These are phyloP conservation scores for Rutstroemia sp. DNA, from an alignment of 2,329 filamentous ascomycete genomes.

Conservation along the genomic window DNA sequence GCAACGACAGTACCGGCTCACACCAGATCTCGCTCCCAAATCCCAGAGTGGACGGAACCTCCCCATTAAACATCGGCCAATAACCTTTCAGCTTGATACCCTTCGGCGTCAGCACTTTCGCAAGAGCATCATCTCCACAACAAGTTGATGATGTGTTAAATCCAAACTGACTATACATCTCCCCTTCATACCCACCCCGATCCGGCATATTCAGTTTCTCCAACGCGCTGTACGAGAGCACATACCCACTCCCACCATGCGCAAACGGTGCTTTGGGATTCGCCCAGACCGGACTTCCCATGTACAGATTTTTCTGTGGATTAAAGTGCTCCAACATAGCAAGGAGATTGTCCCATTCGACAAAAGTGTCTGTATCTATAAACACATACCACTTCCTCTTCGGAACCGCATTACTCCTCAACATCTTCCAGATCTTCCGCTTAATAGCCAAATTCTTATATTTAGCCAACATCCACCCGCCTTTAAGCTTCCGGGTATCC, in stretches of 20 bases:
- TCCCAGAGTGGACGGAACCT: constrained; percentile 7
- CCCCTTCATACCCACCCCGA: background rate
- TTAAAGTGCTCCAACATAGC: constrained; percentile 10
- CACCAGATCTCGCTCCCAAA: constrained; percentile 14
- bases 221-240: constrained; percentile 13
- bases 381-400: constrained; percentile 13
- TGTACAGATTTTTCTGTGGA: background rate
- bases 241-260: constrained; percentile 13
- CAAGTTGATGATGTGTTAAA: background rate
- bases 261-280: constrained; percentile 7
- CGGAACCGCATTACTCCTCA: background rate
- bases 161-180: background rate
- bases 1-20: constrained; percentile 14
- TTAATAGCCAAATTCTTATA: constrained; percentile 16
- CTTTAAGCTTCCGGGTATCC: constrained; percentile 10
- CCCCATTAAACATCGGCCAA: constrained; percentile 16
- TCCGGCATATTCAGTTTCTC: constrained; percentile 11
- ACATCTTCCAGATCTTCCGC: constrained; percentile 12
- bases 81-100: constrained; percentile 10
- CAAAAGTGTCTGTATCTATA: constrained; percentile 16
- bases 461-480: constrained; percentile 13
- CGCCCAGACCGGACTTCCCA: background rate
- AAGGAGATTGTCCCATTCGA: constrained; percentile 16
- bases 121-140: constrained; percentile 13
- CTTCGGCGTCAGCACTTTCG: constrained; percentile 5